Base-by-base conservation (phyloP, 2,329 filamentous ascomycete species). In the Thielaviopsis populi region DNA sequence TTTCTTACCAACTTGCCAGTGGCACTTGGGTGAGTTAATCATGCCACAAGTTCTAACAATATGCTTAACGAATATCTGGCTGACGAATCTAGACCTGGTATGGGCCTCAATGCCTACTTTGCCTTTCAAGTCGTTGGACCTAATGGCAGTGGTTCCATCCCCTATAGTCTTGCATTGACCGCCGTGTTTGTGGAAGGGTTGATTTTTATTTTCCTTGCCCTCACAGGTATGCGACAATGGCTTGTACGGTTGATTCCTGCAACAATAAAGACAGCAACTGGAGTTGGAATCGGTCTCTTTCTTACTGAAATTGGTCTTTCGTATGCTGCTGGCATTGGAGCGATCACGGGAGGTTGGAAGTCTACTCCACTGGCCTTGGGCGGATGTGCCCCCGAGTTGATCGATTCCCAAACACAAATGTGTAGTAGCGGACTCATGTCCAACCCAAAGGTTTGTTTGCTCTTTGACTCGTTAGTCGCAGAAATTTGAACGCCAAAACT, bases 291-390 rank as follows among this genome's bases (percentile, higher is more conserved):
- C 46, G 83, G 83, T 2, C 74, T 86, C 43, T 85, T 85, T 68
- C 75, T 86, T 27, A 84, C 83, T 0, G 78, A 84, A 67, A 83
- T 84, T 66, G 83, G 83, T 1, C 77, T 86, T 68, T 89, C 88
- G 0, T 94, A 94, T 72, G 85, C 84, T 24, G 84, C 88, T 56
- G 91, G 91, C 64, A 91, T 96, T 69, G 90, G 91, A 17, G 80
- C 88, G 40, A 85, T 95, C 67, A 90, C 87, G 0, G 89, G 89
- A 33, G 83, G 83, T 3, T 73, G 72, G 13, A 73, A 72, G 24
- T 77, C 81, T 1, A 91, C 88, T 0, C 90, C 91, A 0, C 78
- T 94, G 37, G 82, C 89, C 42, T 78, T 95, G 54, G 90, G 83
- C 0, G 91, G 90, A 3, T 95, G 90, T 69, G 78, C 81, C 0